A percentile compares a stretch with the other conserved stretches of the same genome.
Conservation (phyloP, 202 grass and related monocot species). For the Setaria viridis region DNA sequence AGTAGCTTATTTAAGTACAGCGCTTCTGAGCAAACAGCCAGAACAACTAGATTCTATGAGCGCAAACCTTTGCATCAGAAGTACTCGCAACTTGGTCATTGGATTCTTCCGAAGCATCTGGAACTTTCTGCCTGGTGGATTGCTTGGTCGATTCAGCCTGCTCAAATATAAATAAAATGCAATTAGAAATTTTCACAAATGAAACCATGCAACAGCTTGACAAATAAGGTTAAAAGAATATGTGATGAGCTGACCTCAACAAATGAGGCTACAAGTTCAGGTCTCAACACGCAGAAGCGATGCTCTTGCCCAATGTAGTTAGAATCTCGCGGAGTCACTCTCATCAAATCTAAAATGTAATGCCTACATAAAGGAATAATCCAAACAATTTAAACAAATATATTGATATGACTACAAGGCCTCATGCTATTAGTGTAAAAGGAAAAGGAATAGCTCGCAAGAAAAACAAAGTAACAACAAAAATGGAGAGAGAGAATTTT, state of each 20-base stretch:
- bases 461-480: neutral
- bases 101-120: constrained; percentile 31
- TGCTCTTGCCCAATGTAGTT: constrained; percentile 89
- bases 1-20: neutral
- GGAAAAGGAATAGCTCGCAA: neutral
- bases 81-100: constrained; percentile 37
- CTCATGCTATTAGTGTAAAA: neutral
- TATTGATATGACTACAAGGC: neutral
- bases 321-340: constrained; percentile 97
- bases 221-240: constrained; percentile 16
- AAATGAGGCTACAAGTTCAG: constrained; percentile 91
- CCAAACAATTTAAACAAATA: constrained; percentile 8
- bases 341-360: constrained; percentile 99
- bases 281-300: constrained; percentile 91
- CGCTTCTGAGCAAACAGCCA: neutral
- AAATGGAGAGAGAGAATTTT: neutral
- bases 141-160: constrained; percentile 58
- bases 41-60: neutral
- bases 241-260: constrained; percentile 64
- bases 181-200: constrained; percentile 19
- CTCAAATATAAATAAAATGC: constrained; percentile 16
- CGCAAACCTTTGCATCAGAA: constrained; percentile 51
- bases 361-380: constrained; percentile 56
- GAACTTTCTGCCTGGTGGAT: constrained; percentile 32
- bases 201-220: constrained; percentile 6